Evolutionary conservation across 345 rosid genomes (phyloP), one percentile per base, ranked within the genome.

Genomic region (Euclidium syriacum): DNA sequence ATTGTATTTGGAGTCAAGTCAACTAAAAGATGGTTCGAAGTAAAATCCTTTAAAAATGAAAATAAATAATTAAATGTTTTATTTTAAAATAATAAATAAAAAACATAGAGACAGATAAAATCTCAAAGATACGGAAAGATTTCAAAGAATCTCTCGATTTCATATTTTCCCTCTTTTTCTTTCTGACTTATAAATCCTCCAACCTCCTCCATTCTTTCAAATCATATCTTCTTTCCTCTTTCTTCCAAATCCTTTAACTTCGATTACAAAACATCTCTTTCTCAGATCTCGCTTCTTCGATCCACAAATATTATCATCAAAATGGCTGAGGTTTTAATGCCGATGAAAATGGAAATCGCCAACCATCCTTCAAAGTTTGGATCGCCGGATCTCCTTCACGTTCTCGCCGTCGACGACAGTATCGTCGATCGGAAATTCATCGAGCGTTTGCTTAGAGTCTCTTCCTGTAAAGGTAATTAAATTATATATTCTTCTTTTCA

Each of bases 391-490:
- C 63, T 46, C 41, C 74, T 74, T 78, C 98, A 91, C 69, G 98
- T 91, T 79, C 98, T 91, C 20, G 98, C 92, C 32, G 92, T 91
- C 3, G 95, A 88, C 52, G 98, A 91, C 38, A 91, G 98, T 35
- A 64, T 72, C 7, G 92, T 88, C 2, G 98, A 88, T 71, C 78
- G 96, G n/a, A 88, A 81, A 33, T 83, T 91, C 44, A 86, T 91
- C 36, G 95, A 91, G 40, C 78, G 86, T 18, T 73, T 91, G 85
- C 95, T 91, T 2, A 79, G 65, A 82, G 77, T 79, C 10, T 83
- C 91, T 2, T 85, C 98, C 2, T 91, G 95, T 35, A 88, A 81
- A 85, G 98, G 98, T 90, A 29, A n/a, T n/a, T n/a, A n/a, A 15
- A 7, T 19, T 40, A 7, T 22, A 5, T 57, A 0, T 6, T n/a